Conservation (phyloP, 106 monocot species). For the Platanthera guangdongensis region DNA sequence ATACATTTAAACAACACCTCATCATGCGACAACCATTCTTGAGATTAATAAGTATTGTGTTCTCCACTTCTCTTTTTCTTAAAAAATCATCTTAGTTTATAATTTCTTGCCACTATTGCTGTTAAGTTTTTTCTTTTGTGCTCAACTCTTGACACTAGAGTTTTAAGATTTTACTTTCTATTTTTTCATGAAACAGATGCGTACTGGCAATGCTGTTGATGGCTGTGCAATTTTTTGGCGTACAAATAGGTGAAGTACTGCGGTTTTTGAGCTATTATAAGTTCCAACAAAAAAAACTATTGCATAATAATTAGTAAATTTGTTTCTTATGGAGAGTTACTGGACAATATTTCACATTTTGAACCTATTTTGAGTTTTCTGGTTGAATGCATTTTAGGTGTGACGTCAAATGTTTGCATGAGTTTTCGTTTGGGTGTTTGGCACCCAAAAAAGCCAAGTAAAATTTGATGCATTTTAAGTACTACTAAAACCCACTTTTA, state of each 20-base stretch:
- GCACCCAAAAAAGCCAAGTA: too few relatives aligned
- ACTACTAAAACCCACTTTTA: too few relatives aligned
- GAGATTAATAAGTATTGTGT: neutral
- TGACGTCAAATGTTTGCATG: too few relatives aligned
- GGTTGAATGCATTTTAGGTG: too few relatives aligned
- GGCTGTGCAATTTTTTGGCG: constrained; percentile 98
- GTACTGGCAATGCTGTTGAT: constrained; percentile 91
- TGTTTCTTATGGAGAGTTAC: neutral
- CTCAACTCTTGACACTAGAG: neutral
- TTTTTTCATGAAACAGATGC: constrained; percentile 57
- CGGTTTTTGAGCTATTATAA: neutral
- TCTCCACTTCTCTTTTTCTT: neutral
- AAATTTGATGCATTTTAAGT: too few relatives aligned
- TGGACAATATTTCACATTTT: neutral
- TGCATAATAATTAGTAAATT: neutral
- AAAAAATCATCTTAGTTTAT: neutral
- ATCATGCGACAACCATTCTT: neutral
- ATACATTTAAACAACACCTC: neutral
- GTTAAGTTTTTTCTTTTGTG: neutral
- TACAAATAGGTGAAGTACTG: constrained; percentile 48
- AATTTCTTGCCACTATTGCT: neutral
- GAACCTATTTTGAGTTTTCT: neutral
- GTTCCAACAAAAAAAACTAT: neutral
- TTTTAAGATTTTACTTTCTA: neutral
- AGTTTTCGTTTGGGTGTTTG: too few relatives aligned